phyloP scores from a whole-genome alignment of 2,329 filamentous ascomycete species.

The Mycosphaerelloides madeirae region DNA sequence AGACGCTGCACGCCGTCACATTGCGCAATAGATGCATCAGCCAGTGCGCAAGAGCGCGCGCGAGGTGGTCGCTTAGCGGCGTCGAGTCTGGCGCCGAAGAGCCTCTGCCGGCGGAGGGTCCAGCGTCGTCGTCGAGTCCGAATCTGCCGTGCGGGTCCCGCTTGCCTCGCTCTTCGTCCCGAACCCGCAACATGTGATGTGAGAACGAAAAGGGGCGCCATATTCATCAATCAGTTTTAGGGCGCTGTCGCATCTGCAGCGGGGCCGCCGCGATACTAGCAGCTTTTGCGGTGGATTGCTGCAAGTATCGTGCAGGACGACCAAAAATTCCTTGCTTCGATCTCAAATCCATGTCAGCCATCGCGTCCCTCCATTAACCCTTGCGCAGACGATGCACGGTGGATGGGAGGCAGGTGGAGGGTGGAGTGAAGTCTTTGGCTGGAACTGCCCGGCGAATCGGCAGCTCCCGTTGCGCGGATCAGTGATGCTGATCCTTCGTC shows the following conservation, averaged over 20 bases:
- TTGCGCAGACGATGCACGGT: conserved; percentile 9
- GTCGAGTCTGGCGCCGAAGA: too few relatives aligned
- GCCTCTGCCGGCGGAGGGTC: too few relatives aligned
- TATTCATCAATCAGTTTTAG: conserved; percentile 16
- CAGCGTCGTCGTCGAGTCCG: too few relatives aligned
- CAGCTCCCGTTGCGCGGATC: conserved; percentile 6
- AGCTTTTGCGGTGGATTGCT: conserved; percentile 12
- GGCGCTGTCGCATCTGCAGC: conserved; percentile 2
- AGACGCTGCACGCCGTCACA: conserved; percentile 20
- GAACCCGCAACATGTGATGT: too few relatives aligned
- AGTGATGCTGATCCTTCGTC: too few relatives aligned
- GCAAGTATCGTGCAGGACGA: conserved; percentile 17
- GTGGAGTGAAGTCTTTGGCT: neutral
- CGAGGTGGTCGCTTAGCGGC: conserved; percentile 1
- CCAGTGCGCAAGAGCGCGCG: conserved; percentile 12
- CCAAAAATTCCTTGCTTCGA: conserved; percentile 25
- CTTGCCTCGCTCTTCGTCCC: too few relatives aligned
- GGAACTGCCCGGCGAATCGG: too few relatives aligned
- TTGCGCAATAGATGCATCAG: conserved; percentile 28
- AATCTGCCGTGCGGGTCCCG: too few relatives aligned
- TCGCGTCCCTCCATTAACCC: conserved; percentile 14
- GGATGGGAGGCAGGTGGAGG: conserved; percentile 4
- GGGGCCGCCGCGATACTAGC: neutral
- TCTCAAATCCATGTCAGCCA: conserved; percentile 25
- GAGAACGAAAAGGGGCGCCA: conserved; percentile 4